Conservation (phyloP, 371 early-diverging fungal species). For the Rhizomucor pusillus region DNA sequence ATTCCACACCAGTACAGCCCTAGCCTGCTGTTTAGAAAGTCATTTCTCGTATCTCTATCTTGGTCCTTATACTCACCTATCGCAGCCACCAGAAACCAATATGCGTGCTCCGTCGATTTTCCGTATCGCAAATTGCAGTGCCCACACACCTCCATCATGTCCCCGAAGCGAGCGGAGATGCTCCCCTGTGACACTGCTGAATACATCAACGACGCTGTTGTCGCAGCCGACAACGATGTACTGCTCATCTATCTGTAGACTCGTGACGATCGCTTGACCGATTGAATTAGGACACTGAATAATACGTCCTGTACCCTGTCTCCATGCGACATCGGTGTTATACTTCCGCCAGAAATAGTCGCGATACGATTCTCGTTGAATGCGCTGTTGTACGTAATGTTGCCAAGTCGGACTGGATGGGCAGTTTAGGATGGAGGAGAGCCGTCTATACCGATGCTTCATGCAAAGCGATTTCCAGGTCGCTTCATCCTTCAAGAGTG, state of each 20-base stretch:
- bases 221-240: constrained; percentile 87
- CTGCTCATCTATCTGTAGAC: constrained; percentile 82
- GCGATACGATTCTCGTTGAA: too few relatives aligned
- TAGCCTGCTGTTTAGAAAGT: constrained; percentile 10
- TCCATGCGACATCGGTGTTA: constrained; percentile 76
- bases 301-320: too few relatives aligned
- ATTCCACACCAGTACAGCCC: constrained; percentile 89
- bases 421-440: constrained; percentile 45
- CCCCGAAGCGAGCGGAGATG: constrained; percentile 70
- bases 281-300: too few relatives aligned
- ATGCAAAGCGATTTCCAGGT: constrained; percentile 51
- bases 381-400: too few relatives aligned
- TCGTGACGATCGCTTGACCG: constrained; percentile 69
- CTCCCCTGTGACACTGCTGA: constrained; percentile 71
- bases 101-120: constrained; percentile 66
- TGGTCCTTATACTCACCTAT: constrained; percentile 55
- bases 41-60: too few relatives aligned
- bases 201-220: constrained; percentile 80
- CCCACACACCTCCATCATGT: constrained; percentile 95
- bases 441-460: constrained; percentile 48
- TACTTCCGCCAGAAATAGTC: constrained; percentile 72
- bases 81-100: constrained; percentile 78
- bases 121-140: constrained; percentile 69
- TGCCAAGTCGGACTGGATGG: constrained; percentile 37
- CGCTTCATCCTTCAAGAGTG: constrained; percentile 63